Conservation (phyloP, 306 rosid species). For the Cucurbita pepo region DNA sequence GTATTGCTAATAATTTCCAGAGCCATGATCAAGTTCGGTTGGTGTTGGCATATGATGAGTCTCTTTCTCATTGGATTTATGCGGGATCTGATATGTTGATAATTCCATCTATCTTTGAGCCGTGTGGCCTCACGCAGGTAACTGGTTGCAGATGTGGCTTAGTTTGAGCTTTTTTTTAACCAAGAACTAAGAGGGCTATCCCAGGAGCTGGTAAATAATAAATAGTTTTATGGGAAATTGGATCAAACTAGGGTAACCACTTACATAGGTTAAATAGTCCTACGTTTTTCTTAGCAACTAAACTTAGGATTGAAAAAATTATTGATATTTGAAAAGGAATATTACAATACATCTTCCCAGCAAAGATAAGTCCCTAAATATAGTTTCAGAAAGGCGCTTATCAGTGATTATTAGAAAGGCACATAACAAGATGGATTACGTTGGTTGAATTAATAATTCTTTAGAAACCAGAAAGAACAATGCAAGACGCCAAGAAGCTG, state of each 20-base stretch:
- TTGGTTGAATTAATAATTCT: not conserved
- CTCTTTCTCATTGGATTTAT: conserved; percentile 77
- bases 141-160: not conserved
- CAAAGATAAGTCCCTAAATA: not conserved
- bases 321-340: not conserved
- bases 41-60: conserved; percentile 76
- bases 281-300: not conserved
- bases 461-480: not conserved
- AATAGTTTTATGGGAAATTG: not conserved
- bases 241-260: not conserved
- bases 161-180: not conserved
- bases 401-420: not conserved
- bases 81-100: conserved; percentile 93
- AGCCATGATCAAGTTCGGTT: conserved; percentile 60
- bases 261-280: not conserved
- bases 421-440: not conserved
- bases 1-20: conserved; percentile 59
- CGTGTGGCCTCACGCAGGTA: conserved; percentile 99
- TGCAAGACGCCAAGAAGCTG: too few species aligned
- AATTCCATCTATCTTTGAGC: conserved; percentile 93
- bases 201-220: not conserved
- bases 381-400: not conserved
- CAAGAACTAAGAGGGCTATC: not conserved
- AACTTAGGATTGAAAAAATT: too few species aligned
- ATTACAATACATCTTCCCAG: not conserved